Conservation (phyloP, 2,329 filamentous ascomycete genomes). For the Zymoseptoria pseudotritici region DNA sequence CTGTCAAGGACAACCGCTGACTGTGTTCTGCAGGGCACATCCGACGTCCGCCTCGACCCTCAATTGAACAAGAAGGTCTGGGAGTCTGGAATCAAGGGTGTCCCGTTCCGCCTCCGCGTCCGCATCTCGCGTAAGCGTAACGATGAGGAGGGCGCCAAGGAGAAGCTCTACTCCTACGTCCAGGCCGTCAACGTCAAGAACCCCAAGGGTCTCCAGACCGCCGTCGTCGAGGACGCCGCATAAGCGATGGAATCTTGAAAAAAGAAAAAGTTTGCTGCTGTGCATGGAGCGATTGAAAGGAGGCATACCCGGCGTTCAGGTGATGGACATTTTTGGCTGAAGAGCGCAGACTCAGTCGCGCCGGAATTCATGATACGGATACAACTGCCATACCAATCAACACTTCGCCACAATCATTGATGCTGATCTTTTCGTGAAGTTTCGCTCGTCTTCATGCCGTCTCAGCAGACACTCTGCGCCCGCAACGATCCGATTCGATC, state of each 20-base stretch:
- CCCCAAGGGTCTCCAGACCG: conserved; percentile 92
- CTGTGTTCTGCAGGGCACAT: conserved; percentile 63
- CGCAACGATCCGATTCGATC: too few relatives aligned
- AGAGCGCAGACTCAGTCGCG: not conserved
- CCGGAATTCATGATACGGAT: not conserved
- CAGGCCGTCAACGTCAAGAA: conserved; percentile 99
- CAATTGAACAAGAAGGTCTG: conserved; percentile 99
- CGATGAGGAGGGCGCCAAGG: conserved; percentile 98
- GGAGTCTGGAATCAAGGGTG: conserved; percentile 98
- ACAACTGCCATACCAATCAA: not conserved
- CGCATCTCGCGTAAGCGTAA: conserved; percentile 99
- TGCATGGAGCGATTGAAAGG: not conserved
- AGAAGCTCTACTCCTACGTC: conserved; percentile 99
- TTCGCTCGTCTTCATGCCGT: too few relatives aligned
- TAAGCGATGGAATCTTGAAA: not conserved
- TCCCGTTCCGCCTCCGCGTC: conserved; percentile 92
- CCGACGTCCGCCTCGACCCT: conserved; percentile 95
- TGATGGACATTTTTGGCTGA: not conserved
- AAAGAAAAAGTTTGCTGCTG: not conserved
- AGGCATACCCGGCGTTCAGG: not conserved
- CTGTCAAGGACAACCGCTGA: conserved; percentile 4
- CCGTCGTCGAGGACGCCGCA: conserved; percentile 64
- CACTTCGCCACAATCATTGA: not conserved
- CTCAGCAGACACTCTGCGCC: too few relatives aligned
- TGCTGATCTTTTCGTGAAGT: not conserved